Evolutionary conservation across 2,329 filamentous ascomycete species (phyloP), one percentile per base, ranked within the genome.

Genomic region (Hortaea sp.): DNA sequence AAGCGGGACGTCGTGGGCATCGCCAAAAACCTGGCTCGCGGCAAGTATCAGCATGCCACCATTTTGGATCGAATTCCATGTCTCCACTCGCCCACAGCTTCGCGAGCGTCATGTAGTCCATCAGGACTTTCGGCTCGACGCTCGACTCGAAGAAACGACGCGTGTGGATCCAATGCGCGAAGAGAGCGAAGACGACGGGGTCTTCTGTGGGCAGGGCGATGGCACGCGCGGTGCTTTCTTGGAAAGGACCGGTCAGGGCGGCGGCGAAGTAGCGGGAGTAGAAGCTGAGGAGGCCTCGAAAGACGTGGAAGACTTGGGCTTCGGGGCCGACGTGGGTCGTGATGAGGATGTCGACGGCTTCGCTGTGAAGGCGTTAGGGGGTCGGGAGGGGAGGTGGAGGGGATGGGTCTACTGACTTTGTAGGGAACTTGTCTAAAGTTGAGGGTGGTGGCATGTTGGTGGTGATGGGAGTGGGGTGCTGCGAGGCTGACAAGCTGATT

Each of bases 131-230:
- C 10, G 42, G 42, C 11, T 44, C 42, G 3, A 44, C 10, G 5
- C 31, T 44, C 31, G 42, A 44, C 7, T 44, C 29, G 41, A 31
- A 41, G 11, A 46, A 28, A n/a, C 10, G 28, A 7, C 34, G 40
- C 6, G 49, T 52, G 39, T 49, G 51, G 5, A 57, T 39, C 52
- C 53, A 56, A 30, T 39, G 34, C 5, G 32, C 32, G 31, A 51
- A 55, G 7, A 28, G 37, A 6, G 51, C 40, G 35, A 57, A 51
- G 5, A 47, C 39, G 1, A 40, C 43, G 7, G 41, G 29, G 6
- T 54, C 44, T 7, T 55, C 50, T 7, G 53, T 39, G 5, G 41
- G 43, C 7, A 57, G 43, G 2, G 35, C 29, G 13, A 53, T 27
- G 10, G 27, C 32, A 11, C 44, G 31, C 1, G 41, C 42, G 20